phyloP scores from a whole-genome alignment of 2,329 filamentous ascomycete species.

The Neocucurbitaria cava region DNA sequence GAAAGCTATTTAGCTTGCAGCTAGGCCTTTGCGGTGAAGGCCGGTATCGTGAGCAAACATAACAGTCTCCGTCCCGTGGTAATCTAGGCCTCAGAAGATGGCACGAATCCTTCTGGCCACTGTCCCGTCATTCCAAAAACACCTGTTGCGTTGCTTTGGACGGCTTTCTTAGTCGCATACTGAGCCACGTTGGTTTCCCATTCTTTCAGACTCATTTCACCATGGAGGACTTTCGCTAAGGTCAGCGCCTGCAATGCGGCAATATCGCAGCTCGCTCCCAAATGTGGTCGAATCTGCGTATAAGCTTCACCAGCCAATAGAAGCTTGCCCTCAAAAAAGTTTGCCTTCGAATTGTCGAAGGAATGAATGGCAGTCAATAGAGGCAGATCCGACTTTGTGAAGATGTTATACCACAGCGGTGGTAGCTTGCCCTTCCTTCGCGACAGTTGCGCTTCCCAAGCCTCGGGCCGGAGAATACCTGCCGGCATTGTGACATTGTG shows the following conservation, averaged over 20 bases:
- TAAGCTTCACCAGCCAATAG: constrained; percentile 56
- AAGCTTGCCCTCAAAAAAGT: constrained; percentile 49
- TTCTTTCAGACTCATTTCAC: constrained; percentile 34
- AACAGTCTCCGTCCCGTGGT: background rate
- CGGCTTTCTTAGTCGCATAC: constrained; percentile 29
- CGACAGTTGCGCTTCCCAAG: constrained; percentile 42
- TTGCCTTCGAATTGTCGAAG: constrained; percentile 39
- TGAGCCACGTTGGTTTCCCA: constrained; percentile 41
- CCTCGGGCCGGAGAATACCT: constrained; percentile 40
- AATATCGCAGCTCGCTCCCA: constrained; percentile 53
- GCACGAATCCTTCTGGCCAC: constrained; percentile 7
- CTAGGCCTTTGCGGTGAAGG: too few species aligned
- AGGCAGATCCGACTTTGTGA: constrained; percentile 44
- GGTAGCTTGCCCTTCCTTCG: constrained; percentile 34
- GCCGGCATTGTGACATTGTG: constrained; percentile 51
- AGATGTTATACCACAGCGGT: constrained; percentile 48
- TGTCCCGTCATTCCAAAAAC: constrained; percentile 24
- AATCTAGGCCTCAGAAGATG: background rate
- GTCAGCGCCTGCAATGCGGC: constrained; percentile 50
- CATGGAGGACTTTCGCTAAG: constrained; percentile 44
- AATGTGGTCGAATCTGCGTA: constrained; percentile 52
- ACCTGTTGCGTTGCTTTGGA: constrained; percentile 15
- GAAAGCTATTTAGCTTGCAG: too few species aligned
- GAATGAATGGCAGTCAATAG: constrained; percentile 55
- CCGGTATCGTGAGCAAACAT: background rate